Base-by-base conservation (phyloP, 1,284 basidiomycete genomes). In the Cryptococcus depauperatus region DNA sequence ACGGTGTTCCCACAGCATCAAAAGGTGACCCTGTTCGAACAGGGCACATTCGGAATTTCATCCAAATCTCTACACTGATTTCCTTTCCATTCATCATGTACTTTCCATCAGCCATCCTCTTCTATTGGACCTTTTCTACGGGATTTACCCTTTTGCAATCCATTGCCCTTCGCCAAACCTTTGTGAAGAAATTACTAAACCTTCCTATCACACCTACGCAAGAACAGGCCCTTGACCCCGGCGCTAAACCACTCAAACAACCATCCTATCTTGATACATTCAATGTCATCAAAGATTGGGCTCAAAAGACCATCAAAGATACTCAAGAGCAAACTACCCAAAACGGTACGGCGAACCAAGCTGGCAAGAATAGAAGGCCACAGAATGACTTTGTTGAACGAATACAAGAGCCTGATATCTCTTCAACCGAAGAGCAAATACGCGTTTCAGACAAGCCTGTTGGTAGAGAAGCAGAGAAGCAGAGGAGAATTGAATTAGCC, bases 31-130 rank as follows among this genome's bases (percentile, higher is more conserved):
- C 43, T 5, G 40, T 52, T 37, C 51, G 52, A n/a, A 77, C 80
- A 62, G 79, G 76, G 19, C 84, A 87, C 66, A 68, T 84, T 44
- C 79, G 84, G 75, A 88, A 90, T 61, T 67, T 74, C 40, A 76
- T 93, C 61, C 77, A 84, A 3, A 61, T 82, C 9, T 58, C 83
- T 18, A 79, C 82, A 10, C 56, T 85, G 29, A 55, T 75, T 19
- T 74, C 79, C 25, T 68, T 86, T 26, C 78, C 73, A 51, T 73
- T 89, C 59, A 79, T 89, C 72, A 65, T 71, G 16, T 64, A 67
- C 43, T 76, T 86, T 51, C 66, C 70, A 16, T 62, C 69, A 8
- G 75, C 72, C 8, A 64, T 78, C 21, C 68, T 76, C n/a, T 67
- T 76, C 44, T 77, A 76, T 69, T 78, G 77, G 77, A 72, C 73